Evolutionary conservation across 345 rosid genomes (phyloP), one percentile per base, ranked within the genome.

Genomic region (Brassica carinata): DNA sequence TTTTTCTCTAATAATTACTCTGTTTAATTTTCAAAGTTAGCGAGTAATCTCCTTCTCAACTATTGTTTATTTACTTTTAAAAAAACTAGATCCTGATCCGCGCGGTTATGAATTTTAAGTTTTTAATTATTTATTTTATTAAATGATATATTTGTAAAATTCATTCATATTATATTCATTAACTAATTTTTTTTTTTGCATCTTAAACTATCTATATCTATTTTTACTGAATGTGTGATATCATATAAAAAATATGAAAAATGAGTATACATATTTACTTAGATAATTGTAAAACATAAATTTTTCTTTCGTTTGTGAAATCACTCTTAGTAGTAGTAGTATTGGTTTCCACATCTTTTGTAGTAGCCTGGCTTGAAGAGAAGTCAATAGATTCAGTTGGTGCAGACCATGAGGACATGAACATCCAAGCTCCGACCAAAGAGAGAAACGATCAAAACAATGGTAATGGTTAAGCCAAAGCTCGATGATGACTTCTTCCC

Each of bases 371-470:
- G 45, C 26, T 81, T 2, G 81, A 1, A 65, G 77, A 59, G 64
- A 81, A 77, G 74, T 77, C 65, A 71, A 72, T 43, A 69, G 75
- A 79, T 79, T 79, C 86, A n/a, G 84, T 76, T 13, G 89, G 88
- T 70, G 82, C 86, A 62, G 86, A 74, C 64, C 92, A 87, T 13
- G 97, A 88, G 13, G 96, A 87, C 85, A 91, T 89, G 77, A 91
- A 84, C 90, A 87, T 90, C 98, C 98, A 94, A 33, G 87, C 85
- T 18, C 97, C 98, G 77, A 91, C 88, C 75, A 94, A 85, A 85
- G 89, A 86, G 8, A 58, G 89, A 86, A 74, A 91, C 89, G 71
- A 92, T 61, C 13, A 86, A 87, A 59, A 85, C 90, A 15, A 90
- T 71, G 30, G 87, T 84, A 77, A 90, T 85, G 11, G 91, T 87